These are phyloP conservation scores for Trichoderma koningiopsis DNA, from an alignment of 2,329 filamentous ascomycete genomes.

Conservation along the genomic window DNA sequence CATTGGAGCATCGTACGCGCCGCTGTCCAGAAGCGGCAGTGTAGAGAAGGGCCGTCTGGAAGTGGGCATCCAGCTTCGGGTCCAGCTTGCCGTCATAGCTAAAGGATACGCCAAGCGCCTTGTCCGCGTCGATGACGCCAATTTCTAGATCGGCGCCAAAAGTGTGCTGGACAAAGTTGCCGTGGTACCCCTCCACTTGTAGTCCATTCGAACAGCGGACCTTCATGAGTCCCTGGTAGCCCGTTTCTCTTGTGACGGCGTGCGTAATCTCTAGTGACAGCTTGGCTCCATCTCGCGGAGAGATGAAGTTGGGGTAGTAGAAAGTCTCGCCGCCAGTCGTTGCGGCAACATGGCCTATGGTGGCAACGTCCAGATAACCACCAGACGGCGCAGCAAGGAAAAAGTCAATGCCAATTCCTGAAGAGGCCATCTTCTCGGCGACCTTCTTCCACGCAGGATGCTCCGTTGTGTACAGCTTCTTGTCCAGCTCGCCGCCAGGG, in stretches of 20 bases:
- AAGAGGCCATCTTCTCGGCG: constrained; percentile 83
- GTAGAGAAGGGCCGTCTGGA: constrained; percentile 93
- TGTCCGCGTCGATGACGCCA: constrained; percentile 88
- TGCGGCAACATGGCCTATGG: constrained; percentile 82
- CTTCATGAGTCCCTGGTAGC: constrained; percentile 96
- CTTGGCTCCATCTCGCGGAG: constrained; percentile 81
- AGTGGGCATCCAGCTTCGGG: constrained; percentile 92
- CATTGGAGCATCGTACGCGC: constrained; percentile 87
- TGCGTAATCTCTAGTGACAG: constrained; percentile 84
- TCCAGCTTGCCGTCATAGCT: constrained; percentile 98
- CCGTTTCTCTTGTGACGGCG: constrained; percentile 84
- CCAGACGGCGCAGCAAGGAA: constrained; percentile 91
- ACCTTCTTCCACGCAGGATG: constrained; percentile 85
- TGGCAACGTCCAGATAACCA: constrained; percentile 89
- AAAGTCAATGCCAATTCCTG: constrained; percentile 87
- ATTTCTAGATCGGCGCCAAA: constrained; percentile 95
- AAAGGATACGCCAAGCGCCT: constrained; percentile 88
- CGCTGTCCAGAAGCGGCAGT: constrained; percentile 88
- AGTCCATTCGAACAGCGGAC: constrained; percentile 96
- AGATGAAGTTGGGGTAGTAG: constrained; percentile 95
- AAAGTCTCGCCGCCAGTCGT: constrained; percentile 94
- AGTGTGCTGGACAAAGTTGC: constrained; percentile 94
- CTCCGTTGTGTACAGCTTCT: constrained; percentile 88
- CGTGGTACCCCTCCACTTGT: constrained; percentile 91
- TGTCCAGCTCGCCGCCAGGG: constrained; percentile 83